Evolutionary conservation across 176 grass and related monocot species (phyloP), one percentile per base, ranked within the genome.

Genomic region (Raddia guianensis): DNA sequence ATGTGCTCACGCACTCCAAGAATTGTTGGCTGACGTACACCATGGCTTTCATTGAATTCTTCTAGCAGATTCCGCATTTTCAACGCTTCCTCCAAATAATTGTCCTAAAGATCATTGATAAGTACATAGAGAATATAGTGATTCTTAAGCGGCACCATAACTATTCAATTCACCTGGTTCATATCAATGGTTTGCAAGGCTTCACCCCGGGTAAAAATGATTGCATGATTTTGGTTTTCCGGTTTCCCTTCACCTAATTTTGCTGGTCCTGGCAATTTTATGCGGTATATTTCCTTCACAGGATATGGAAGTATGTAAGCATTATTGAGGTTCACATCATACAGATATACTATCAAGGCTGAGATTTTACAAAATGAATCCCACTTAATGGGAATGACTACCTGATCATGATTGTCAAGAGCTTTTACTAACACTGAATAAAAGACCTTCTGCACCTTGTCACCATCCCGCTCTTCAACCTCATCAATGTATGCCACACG

Each of bases 1-100:
- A 97, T 97, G 61, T 94, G 95, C 34, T 97, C 95, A 85, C 95
- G 91, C 72, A 97, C 95, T 83, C 95, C 95, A 89, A 97, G 95
- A 89, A 97, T 97, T 21, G 92, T 92, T 42, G 95, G 92, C 56
- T 73, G 91, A 43, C 87, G 91, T 54, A 97, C 83, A 80, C 95
- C 92, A 69, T 97, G 92, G 48, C 77, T 93, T 85, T 97, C 95
- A 75, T 98, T 92, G 60, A 98, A 98, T 83, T 98, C 92, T 92
- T 98, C 92, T 18, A 98, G 78, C 72, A 98, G 87, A 77, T 98
- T 98, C 3, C 92, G 70, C 95, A 98, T 98, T 90, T 98, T 98
- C 54, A 98, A 87, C 69, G 95, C 95, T 78, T 98, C 95, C 78
- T 98, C 95, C 83, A 98, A 82, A 89, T 98, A 94, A 78, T 98